A percentile compares a stretch with the other conserved stretches of the same genome.
Conservation (phyloP, 331 rosid species). For the Quercus phellos region DNA sequence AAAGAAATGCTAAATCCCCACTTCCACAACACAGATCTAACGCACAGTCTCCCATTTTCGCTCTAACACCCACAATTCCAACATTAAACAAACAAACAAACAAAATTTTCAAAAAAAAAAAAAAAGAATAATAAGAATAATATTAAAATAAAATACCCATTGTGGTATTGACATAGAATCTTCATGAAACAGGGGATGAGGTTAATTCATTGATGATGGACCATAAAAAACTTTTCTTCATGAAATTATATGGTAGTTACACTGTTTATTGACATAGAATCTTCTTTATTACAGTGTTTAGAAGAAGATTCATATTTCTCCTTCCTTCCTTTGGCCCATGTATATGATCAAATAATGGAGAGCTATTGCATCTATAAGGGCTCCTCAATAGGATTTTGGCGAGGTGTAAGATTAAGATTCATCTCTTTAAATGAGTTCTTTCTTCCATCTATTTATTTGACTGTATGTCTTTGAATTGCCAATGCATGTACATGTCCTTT, state of each 20-base stretch:
- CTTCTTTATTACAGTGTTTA: conserved; percentile 40
- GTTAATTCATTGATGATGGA: too few species aligned
- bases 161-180: too few species aligned
- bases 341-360: conserved; percentile 87
- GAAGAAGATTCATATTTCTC: conserved; percentile 86
- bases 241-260: background rate
- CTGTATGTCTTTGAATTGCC: background rate
- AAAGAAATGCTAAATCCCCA: conserved; percentile 76
- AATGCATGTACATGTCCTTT: background rate
- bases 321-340: conserved; percentile 89
- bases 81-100: background rate
- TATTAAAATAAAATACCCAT: conserved; percentile 26
- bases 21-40: conserved; percentile 96
- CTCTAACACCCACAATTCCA: conserved; percentile 35
- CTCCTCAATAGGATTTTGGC: conserved; percentile 85
- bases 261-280: conserved; percentile 3
- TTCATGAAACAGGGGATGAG: too few species aligned
- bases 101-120: background rate
- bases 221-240: background rate
- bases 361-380: conserved; percentile 82
- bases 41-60: conserved; percentile 58
- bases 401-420: conserved; percentile 63
- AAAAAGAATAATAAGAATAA: too few species aligned
- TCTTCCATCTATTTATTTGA: background rate
- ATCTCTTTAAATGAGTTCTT: conserved; percentile 4